A percentile compares a stretch with the other conserved stretches of the same genome.
Evolutionary conservation across 495 filamentous ascomycete species (phyloP).

Genomic region (Penicillium mononematosum): DNA sequence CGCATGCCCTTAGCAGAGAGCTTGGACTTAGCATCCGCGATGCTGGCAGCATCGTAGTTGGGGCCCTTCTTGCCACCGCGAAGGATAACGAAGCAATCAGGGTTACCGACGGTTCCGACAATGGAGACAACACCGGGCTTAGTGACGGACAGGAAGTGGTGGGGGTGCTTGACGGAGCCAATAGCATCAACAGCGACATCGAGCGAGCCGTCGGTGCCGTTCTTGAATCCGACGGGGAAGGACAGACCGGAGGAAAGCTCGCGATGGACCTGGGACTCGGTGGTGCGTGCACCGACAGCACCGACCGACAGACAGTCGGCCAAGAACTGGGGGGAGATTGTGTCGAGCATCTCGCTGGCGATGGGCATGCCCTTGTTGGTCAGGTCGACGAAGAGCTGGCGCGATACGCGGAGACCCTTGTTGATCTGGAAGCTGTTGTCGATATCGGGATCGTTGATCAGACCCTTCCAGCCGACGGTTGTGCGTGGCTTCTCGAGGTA

Average conservation of each 20-base stretch:
- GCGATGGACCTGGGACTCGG: slow-evolving; percentile 91
- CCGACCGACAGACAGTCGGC: slow-evolving; percentile 92
- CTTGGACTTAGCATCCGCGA: slow-evolving; percentile 69
- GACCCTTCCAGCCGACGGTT: slow-evolving; percentile 97
- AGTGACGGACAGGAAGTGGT: slow-evolving; percentile 98
- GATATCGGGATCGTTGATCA: slow-evolving; percentile 99
- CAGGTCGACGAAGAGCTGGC: slow-evolving; percentile 92
- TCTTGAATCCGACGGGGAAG: slow-evolving; percentile 99
- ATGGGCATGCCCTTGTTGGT: slow-evolving; percentile 96
- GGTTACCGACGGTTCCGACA: slow-evolving; percentile 92
- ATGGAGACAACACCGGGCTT: slow-evolving; percentile 97
- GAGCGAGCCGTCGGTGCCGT: slow-evolving; percentile 91
- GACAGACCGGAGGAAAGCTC: slow-evolving; percentile 91
- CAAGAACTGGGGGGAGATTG: slow-evolving; percentile 96
- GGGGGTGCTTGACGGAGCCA: slow-evolving; percentile 85
- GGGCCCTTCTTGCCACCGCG: slow-evolving; percentile 90
- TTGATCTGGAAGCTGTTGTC: slow-evolving; percentile 99
- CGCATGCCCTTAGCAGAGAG: slow-evolving; percentile 63
- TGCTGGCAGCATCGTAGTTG: slow-evolving; percentile 87
- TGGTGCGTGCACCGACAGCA: slow-evolving; percentile 92
- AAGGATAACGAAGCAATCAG: slow-evolving; percentile 97
- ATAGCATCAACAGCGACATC: slow-evolving; percentile 95
- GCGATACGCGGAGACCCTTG: slow-evolving; percentile 83
- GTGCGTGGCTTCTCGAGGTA: slow-evolving; percentile 99
- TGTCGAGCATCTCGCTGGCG: slow-evolving; percentile 97